Conservation (phyloP, 305 asterid species). For the Solanum aculeatissimum region DNA sequence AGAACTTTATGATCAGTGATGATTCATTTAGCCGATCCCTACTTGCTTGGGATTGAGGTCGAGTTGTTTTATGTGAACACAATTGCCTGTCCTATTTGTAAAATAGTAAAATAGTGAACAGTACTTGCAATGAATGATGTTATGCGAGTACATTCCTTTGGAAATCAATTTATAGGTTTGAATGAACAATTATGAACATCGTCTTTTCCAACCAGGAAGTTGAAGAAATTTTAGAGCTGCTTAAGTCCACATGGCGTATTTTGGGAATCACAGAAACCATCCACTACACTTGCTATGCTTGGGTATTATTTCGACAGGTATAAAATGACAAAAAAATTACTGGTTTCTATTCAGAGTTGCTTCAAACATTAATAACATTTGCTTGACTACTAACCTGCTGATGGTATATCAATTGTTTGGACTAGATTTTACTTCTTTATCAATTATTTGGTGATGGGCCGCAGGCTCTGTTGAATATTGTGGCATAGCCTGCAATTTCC, state of each 20-base stretch:
- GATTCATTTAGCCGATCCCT: neutral
- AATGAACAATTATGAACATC: neutral
- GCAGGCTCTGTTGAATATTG: neutral
- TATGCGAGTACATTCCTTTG: slow-evolving; percentile 3
- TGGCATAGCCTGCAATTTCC: neutral
- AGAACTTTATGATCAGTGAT: neutral
- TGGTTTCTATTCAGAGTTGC: neutral
- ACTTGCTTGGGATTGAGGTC: neutral
- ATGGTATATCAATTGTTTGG: neutral
- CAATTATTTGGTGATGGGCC: neutral
- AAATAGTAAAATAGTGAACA: neutral
- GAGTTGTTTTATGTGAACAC: neutral
- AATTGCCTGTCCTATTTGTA: neutral
- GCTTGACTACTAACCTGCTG: neutral
- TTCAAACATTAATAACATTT: neutral
- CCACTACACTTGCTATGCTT: slow-evolving; percentile 86
- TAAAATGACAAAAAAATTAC: neutral
- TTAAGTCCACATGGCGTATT: slow-evolving; percentile 90
- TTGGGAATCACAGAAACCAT: slow-evolving; percentile 94
- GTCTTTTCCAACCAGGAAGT: slow-evolving; percentile 64
- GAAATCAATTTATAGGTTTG: neutral
- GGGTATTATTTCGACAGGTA: slow-evolving; percentile 98
- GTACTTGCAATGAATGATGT: neutral
- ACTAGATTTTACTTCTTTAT: neutral
- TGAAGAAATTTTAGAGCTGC: slow-evolving; percentile 97